Conservation (phyloP, 2,329 filamentous ascomycete genomes). For the Drechslerella dactyloides region DNA sequence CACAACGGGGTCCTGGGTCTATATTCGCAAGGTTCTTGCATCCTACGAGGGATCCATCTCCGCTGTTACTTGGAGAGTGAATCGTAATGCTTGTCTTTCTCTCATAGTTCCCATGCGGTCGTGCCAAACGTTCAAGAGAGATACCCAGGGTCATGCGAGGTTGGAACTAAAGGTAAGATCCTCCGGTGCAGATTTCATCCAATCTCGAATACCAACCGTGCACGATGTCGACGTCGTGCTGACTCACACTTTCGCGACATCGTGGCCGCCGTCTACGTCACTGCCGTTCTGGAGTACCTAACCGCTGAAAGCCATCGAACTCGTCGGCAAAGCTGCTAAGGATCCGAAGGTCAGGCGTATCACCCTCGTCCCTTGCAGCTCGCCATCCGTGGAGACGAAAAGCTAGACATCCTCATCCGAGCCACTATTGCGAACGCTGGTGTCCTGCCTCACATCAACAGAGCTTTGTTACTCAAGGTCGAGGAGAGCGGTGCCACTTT, state of each 20-base stretch:
- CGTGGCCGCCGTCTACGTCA: slow-evolving; percentile 90
- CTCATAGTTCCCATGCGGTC: slow-evolving; percentile 97
- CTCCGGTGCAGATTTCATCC: too few relatives aligned
- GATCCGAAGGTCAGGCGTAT: slow-evolving; percentile 99
- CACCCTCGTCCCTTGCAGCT: slow-evolving; percentile 95
- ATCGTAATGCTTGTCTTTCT: too few relatives aligned
- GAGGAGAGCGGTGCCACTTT: slow-evolving; percentile 72
- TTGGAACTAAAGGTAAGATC: slow-evolving; percentile 69
- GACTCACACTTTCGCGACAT: slow-evolving; percentile 16
- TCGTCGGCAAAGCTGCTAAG: slow-evolving; percentile 98
- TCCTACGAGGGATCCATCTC: too few relatives aligned
- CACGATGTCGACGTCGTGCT: background rate
- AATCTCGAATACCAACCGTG: background rate
- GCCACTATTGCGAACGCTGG: slow-evolving; percentile 99
- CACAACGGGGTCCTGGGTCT: too few relatives aligned
- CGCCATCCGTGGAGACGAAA: slow-evolving; percentile 97
- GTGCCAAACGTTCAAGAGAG: slow-evolving; percentile 99
- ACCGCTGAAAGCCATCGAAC: slow-evolving; percentile 96
- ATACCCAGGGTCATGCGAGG: slow-evolving; percentile 78
- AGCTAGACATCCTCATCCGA: slow-evolving; percentile 94
- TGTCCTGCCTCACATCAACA: slow-evolving; percentile 98
- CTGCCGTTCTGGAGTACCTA: slow-evolving; percentile 95
- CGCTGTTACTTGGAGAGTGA: too few relatives aligned
- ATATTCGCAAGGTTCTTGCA: too few relatives aligned
- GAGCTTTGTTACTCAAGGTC: slow-evolving; percentile 90